Conservation (phyloP, 1,139 yeast genomes). For the Kodamaea sp. region DNA sequence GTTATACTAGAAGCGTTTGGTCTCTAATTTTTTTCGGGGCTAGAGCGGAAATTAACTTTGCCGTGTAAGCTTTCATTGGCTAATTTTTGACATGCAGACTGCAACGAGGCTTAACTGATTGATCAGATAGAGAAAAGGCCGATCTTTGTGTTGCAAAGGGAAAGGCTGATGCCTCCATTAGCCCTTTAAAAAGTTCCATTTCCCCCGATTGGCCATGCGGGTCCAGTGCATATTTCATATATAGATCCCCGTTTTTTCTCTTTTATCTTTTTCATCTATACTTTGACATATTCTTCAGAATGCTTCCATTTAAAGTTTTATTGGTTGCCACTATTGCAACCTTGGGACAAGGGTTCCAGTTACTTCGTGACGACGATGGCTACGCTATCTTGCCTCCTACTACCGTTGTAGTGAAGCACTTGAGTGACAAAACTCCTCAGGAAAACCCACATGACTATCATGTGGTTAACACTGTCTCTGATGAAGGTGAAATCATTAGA, state of each 20-base stretch:
- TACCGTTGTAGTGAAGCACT: conserved; percentile 13
- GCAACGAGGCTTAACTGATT: no score
- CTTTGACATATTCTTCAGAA: conserved; percentile 3
- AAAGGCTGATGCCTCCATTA: no score
- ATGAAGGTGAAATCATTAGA: conserved; percentile 14
- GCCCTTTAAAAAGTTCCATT: no score
- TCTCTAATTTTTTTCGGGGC: no score
- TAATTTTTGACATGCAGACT: no score
- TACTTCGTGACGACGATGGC: conserved; percentile 15
- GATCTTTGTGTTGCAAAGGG: no score
- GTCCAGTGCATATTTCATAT: no score
- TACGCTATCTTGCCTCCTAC: conserved; percentile 18
- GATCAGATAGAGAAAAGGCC: no score
- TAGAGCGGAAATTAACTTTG: no score
- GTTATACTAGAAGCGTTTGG: no score
- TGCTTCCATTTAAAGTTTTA: conserved; percentile 15
- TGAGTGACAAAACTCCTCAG: conserved; percentile 9
- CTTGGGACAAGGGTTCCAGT: conserved; percentile 11
- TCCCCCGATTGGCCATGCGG: no score
- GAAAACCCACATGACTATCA: conserved; percentile 12
- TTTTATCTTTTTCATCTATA: conserved; percentile 4
- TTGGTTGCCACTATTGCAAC: conserved; percentile 11
- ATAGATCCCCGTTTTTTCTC: neutral
- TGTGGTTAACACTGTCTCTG: conserved; percentile 16
- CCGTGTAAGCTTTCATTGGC: no score